Base-by-base conservation (phyloP, 805 yeast genomes). In the Kazachstania viticola region DNA sequence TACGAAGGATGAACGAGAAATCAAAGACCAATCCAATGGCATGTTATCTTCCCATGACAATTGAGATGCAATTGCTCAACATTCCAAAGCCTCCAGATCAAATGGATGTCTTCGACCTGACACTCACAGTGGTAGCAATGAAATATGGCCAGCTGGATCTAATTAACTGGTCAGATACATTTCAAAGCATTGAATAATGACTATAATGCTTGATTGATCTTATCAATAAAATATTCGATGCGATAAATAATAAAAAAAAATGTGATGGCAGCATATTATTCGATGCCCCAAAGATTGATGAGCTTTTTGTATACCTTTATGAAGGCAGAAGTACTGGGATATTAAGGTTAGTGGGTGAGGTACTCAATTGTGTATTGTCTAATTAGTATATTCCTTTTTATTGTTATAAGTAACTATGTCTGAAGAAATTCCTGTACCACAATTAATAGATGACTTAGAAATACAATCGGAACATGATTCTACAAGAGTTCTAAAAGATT, bases 401-500 rank as follows among this genome's bases (percentile, higher is more conserved):
- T 15, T 12, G 21, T 6, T 13, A 18, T 29, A 14, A 17, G n/a
- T 21, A 17, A 14, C 13, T n/a, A 56, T 56, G 61, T 46, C 60
- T 28, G 61, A 54, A 37, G 60, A 54, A 39, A 32, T 44, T 15
- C 45, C 53, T 14, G 29, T 56, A 9, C 46, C 56, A 11, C 58
- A 49, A 36, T 33, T 56, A 27, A 52, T 54, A 23, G 61, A 56
- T 40, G 54, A 46, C 19, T 31, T 44, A 21, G 53, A 51, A 9
- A 17, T 29, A 6, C 36, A 35, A 25, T 36, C 45, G 5, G 22
- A 29, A 9, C 42, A 40, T 19, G 51, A 47, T 25, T 42, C 40
- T 9, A 28, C 42, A 6, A 39, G 59, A 34, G 83, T 83, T 9
- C 46, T 66, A 25, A 84, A 84, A 46, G 95, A 85, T 54, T 69